Base-by-base conservation (phyloP, 768 basidiomycete genomes). In the Solioccasus polychromus region DNA sequence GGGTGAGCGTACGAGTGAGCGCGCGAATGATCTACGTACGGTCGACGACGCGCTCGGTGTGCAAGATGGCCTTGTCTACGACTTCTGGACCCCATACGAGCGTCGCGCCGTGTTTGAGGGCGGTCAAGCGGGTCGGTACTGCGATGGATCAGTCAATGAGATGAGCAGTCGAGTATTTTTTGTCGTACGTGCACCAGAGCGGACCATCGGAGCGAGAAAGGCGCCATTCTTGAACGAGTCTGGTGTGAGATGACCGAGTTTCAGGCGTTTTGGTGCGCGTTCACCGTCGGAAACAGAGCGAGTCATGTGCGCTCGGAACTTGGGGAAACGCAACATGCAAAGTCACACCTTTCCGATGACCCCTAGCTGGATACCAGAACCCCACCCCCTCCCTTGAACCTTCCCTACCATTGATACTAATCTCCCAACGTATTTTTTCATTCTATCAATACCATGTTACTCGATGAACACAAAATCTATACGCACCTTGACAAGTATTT, bases 191-290 rank as follows among this genome's bases (percentile, higher is more conserved):
- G 86, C 85, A 49, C 93, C 91, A 47, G 91, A 95, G 60, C 93
- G 80, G 42, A 99, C 96, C 96, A 99, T 99, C 2, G 96, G 96
- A 3, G 96, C 95, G n/a, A 99, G 78, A 59, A 96, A 86, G 24
- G 97, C 72, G 9, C 92, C 94, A 69, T 90, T 77, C 53, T 84
- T 85, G 71, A 92, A 99, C 52, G 91, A 83, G 23, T 83, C 81
- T 1, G 74, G 60, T 0, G 83, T 83, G 15, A 89, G 74, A 52
- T 81, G 77, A 14, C 76, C 79, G 8, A 78, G 55, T 55, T 72
- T 79, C 31, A 71, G 68, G 8, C 80, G 77, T 60, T 88, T 88
- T 0, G 69, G 23, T 10, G 71, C 63, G 22, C 64, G 64, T 36
- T 51, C 54, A 29, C 52, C 44, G 14, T 60, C 57, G 23, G 56